Conservation (phyloP, 1,284 basidiomycete genomes). For the Mycosarcoma maydis region DNA sequence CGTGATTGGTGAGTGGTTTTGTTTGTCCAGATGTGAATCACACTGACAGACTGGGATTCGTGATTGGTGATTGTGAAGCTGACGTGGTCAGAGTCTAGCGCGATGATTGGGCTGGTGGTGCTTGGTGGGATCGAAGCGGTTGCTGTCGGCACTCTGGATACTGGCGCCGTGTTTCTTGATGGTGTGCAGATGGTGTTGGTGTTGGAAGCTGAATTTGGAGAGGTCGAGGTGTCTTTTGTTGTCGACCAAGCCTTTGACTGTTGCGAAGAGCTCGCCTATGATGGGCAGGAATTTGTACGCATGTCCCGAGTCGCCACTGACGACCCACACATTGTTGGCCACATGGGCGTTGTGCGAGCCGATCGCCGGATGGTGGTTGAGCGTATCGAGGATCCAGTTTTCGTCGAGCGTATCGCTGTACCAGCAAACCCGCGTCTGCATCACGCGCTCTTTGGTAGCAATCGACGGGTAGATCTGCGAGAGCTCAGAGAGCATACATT, state of each 20-base stretch:
- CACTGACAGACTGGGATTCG: too few species aligned
- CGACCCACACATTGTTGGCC: slow-evolving; percentile 67
- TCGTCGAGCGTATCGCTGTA: slow-evolving; percentile 70
- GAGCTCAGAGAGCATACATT: slow-evolving; percentile 72
- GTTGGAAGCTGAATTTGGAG: slow-evolving; percentile 33
- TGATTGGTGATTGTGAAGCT: too few species aligned
- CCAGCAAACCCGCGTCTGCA: slow-evolving; percentile 82
- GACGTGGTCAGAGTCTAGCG: slow-evolving; percentile 11
- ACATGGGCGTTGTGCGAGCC: too few species aligned
- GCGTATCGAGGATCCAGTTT: slow-evolving; percentile 70
- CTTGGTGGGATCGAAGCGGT: slow-evolving; percentile 5
- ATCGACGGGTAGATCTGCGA: slow-evolving; percentile 77
- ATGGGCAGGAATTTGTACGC: slow-evolving; percentile 78
- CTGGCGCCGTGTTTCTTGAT: background rate
- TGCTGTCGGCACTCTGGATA: slow-evolving; percentile 30
- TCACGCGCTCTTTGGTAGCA: slow-evolving; percentile 67
- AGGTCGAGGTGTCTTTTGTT: slow-evolving; percentile 17
- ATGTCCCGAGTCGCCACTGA: slow-evolving; percentile 69
- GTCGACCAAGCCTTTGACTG: slow-evolving; percentile 61
- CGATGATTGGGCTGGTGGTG: background rate
- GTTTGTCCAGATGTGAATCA: too few species aligned
- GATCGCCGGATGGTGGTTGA: slow-evolving; percentile 55
- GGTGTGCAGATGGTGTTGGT: slow-evolving; percentile 30
- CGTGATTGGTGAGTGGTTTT: too few species aligned
- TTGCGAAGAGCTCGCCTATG: slow-evolving; percentile 79